These are phyloP conservation scores for Rutstroemia sydowiana DNA, from an alignment of 2,329 filamentous ascomycete genomes.

Conservation along the genomic window DNA sequence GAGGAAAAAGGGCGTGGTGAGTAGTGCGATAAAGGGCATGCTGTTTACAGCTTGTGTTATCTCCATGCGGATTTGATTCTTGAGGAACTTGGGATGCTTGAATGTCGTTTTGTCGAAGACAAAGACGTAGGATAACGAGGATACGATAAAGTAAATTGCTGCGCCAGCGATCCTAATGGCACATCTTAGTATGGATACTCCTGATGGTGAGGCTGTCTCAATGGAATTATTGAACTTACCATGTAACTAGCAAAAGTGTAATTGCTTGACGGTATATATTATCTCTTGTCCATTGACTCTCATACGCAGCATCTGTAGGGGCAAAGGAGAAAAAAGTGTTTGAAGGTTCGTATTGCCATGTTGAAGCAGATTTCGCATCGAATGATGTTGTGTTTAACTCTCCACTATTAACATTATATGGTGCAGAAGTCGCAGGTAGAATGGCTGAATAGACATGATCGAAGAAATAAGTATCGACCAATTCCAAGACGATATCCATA, in stretches of 20 bases:
- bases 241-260: constrained; percentile 77
- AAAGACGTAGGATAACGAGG: constrained; percentile 75
- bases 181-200: neutral
- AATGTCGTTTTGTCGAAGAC: constrained; percentile 88
- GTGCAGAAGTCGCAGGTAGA: constrained; percentile 52
- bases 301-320: constrained; percentile 69
- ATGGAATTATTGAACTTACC: constrained; percentile 46
- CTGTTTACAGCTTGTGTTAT: constrained; percentile 71
- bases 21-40: constrained; percentile 74
- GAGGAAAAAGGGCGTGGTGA: constrained; percentile 77
- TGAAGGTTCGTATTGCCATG: constrained; percentile 66
- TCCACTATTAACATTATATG: constrained; percentile 43
- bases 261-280: constrained; percentile 67
- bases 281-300: constrained; percentile 70
- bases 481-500: constrained; percentile 91
- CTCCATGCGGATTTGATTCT: constrained; percentile 83
- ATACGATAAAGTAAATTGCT: constrained; percentile 76
- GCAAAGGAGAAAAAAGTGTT: constrained; percentile 61
- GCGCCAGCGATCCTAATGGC: constrained; percentile 71
- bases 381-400: constrained; percentile 47
- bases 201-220: neutral
- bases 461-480: constrained; percentile 73
- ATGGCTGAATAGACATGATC: constrained; percentile 70
- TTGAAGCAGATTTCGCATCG: constrained; percentile 44
- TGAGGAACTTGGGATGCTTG: constrained; percentile 88